Evolutionary conservation across 257 asterid genomes (phyloP), one percentile per base, ranked within the genome.

Genomic region (Ehretia macrophylla): DNA sequence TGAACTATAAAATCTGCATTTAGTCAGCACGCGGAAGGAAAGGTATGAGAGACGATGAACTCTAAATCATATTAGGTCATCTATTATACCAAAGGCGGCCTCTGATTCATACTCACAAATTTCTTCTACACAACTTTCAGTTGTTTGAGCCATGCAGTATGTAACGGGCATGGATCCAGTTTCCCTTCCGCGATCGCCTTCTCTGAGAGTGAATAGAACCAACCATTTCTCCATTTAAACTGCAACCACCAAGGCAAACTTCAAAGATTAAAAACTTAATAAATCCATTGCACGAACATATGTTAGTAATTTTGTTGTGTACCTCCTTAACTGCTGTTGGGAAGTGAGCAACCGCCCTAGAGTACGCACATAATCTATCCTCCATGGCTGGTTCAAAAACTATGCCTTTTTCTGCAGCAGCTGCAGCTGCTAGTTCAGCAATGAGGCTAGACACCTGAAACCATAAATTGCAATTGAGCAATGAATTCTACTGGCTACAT

Each of bases 291-390:
- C 8, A 59, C 40, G 57, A 39, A 40, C n/a, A 17, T 14, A 48
- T 11, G 52, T 39, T 19, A 11, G 0, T 11, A 16, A 47, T 48
- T 8, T 39, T 10, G 49, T 57, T 68, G 48, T 44, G 73, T 68
- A 93, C 97, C 97, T 93, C 97, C 77, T 93, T 89, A 20, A 93
- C 99, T 39, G 97, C 99, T 4, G 94, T 89, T 18, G 99, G 99
- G 67, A 93, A 93, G 71, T 89, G 97, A 14, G 96, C 86, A 45
- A 89, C 99, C 11, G 96, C 95, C 21, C 92, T 75, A 0, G 97
- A 93, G 73, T 93, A 93, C 60, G 99, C 99, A 53, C 99, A 89
- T 23, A 89, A 45, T 58, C 97, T 76, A 38, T 89, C 96, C 75
- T 84, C 97, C 64, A 93, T 81, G 52, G 78, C 95, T 35, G 60